phyloP scores from a whole-genome alignment of 495 filamentous ascomycete genomes.

The Tetracladium marchalianum region DNA sequence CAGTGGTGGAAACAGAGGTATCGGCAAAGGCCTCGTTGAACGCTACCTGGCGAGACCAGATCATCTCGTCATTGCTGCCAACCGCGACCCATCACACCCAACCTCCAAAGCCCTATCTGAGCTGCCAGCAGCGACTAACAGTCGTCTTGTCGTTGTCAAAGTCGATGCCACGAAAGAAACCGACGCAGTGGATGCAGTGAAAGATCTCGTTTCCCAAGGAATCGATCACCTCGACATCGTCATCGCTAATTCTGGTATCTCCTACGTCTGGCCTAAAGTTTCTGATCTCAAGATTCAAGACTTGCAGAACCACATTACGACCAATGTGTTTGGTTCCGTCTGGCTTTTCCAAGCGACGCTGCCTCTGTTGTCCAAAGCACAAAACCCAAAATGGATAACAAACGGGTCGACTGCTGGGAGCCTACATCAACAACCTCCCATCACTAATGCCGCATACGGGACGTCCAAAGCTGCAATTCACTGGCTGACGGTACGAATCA shows the following conservation, averaged over 20 bases:
- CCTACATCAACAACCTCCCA: constrained; percentile 13
- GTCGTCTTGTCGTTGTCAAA: constrained; percentile 22
- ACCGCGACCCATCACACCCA: constrained; percentile 25
- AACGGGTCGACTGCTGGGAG: constrained; percentile 25
- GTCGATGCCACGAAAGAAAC: constrained; percentile 30
- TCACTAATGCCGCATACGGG: constrained; percentile 29
- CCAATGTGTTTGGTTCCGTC: constrained; percentile 6
- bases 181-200: constrained; percentile 18
- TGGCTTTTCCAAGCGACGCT: constrained; percentile 25
- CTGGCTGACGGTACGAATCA: constrained; percentile 28
- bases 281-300: constrained; percentile 21
- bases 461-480: constrained; percentile 29
- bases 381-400: constrained; percentile 26
- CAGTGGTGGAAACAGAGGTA: constrained; percentile 32
- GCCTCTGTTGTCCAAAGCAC: constrained; percentile 18
- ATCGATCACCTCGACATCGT: constrained; percentile 35
- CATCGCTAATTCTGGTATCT: constrained; percentile 37
- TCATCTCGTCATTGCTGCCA: constrained; percentile 35
- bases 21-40: constrained; percentile 32
- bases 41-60: constrained; percentile 31
- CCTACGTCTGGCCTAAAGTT: constrained; percentile 21
- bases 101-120: constrained; percentile 16
- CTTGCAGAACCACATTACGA: constrained; percentile 19
- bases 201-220: constrained; percentile 22
- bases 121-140: constrained; percentile 24